These are phyloP conservation scores for cucumber (Cucumis sativus) DNA, from an alignment of 306 rosid species.

Conservation along the genomic window Cucumber_9930_V3 NC_026657.2:19693501-19694000, in stretches of 20 bases:
- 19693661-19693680: neutral
- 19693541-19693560: neutral
- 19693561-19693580: constrained; percentile 4
- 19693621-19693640: neutral
- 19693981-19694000: neutral
- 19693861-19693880: constrained; percentile 53
- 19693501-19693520: neutral
- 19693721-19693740: constrained; percentile 47
- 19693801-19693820: constrained; percentile 37
- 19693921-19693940: constrained; percentile 51
- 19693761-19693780: constrained; percentile 65
- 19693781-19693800: constrained; percentile 68
- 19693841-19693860: constrained; percentile 20
- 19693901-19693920: constrained; percentile 28
- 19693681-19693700: constrained; percentile 51
- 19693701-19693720: constrained; percentile 45
- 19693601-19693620: neutral
- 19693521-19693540: neutral
- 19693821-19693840: constrained; percentile 38
- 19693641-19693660: neutral
- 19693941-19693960: constrained; percentile 56
- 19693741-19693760: constrained; percentile 41
- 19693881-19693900: constrained; percentile 47
- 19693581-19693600: neutral
- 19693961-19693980: constrained; percentile 56